Conservation (phyloP, 2,329 filamentous ascomycete species). For the Penicillium sp. region DNA sequence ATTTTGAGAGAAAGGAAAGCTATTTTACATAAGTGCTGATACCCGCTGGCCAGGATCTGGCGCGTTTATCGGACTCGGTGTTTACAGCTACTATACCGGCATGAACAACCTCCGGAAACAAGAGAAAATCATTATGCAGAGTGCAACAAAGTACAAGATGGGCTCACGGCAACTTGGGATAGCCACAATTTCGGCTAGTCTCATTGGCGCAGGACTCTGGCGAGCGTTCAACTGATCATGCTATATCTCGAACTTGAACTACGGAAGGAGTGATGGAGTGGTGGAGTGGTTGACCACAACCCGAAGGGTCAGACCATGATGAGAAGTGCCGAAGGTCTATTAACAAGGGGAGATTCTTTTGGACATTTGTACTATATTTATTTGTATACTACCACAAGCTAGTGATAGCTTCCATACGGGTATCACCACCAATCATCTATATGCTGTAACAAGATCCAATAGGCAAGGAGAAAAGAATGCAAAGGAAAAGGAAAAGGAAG, state of each 20-base stretch:
- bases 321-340: neutral
- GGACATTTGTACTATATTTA: constrained; percentile 25
- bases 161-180: constrained; percentile 71
- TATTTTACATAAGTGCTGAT: constrained; percentile 11
- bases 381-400: constrained; percentile 23
- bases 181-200: constrained; percentile 66
- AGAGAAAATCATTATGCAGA: constrained; percentile 64
- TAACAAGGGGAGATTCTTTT: neutral
- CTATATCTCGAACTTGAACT: neutral
- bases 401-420: constrained; percentile 38
- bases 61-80: constrained; percentile 75
- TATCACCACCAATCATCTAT: constrained; percentile 44
- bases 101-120: constrained; percentile 72
- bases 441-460: constrained; percentile 31
- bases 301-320: neutral
- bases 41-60: constrained; percentile 63
- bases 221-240: constrained; percentile 62
- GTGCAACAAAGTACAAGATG: constrained; percentile 73
- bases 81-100: constrained; percentile 77
- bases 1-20: neutral
- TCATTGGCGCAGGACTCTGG: constrained; percentile 73
- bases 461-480: constrained; percentile 4
- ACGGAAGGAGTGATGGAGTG: neutral
- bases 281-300: no score
- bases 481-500: constrained; percentile 20